A percentile compares a stretch with the other conserved stretches of the same genome.
These are phyloP conservation scores for Leccinum ponderosum DNA, from an alignment of 1,284 basidiomycete genomes.

Conservation along the genomic window DNA sequence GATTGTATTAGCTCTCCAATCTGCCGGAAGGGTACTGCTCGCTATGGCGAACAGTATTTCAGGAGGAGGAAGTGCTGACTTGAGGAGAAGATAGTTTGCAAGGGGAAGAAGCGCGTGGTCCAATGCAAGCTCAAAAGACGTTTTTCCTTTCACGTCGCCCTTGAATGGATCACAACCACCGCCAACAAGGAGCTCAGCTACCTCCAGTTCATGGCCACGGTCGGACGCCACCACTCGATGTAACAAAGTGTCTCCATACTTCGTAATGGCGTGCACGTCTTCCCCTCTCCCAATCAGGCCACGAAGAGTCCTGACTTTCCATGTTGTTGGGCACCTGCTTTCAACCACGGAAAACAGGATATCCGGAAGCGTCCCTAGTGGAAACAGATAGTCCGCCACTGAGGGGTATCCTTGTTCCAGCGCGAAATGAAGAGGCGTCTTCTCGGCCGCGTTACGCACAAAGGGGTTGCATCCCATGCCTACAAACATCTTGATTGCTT, in stretches of 20 bases:
- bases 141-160: not conserved
- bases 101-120: not conserved
- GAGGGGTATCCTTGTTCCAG: not conserved
- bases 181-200: not conserved
- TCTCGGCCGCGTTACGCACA: not conserved
- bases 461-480: slow-evolving; percentile 1
- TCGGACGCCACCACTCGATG: not conserved
- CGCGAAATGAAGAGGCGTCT: not conserved
- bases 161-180: not conserved
- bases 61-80: not conserved
- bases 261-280: too few species aligned
- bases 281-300: too few species aligned
- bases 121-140: not conserved
- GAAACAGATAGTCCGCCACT: slow-evolving; percentile 1
- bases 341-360: not conserved
- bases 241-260: too few species aligned
- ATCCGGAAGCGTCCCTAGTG: not conserved
- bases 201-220: not conserved
- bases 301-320: not conserved
- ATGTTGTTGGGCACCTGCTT: not conserved
- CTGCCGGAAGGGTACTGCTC: not conserved
- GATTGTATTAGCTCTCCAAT: slow-evolving; percentile 1
- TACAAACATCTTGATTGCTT: not conserved
- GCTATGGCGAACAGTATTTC: not conserved
- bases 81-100: not conserved